These are phyloP conservation scores for Trapa bicornis DNA, from an alignment of 345 rosid species.

Conservation along the genomic window DNA sequence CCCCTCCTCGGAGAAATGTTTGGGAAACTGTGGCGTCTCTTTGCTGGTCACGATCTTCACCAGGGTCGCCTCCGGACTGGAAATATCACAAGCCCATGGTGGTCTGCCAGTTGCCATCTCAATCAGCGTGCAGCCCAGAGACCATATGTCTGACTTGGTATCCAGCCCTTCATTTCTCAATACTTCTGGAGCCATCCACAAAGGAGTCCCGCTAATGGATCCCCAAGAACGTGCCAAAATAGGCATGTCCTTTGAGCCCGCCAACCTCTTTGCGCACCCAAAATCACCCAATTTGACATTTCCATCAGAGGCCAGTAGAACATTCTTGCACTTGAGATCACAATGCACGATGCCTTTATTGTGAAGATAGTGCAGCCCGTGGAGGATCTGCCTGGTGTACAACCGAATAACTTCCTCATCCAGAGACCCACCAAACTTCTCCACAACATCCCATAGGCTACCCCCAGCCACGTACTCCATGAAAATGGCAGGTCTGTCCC, in stretches of 20 bases:
- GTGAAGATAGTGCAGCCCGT: slow-evolving; percentile 23
- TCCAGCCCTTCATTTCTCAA: slow-evolving; percentile 18
- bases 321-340: slow-evolving; percentile 29
- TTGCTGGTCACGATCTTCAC: slow-evolving; percentile 22
- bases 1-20: slow-evolving; percentile 14
- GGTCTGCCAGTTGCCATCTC: slow-evolving; percentile 34
- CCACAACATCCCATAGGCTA: slow-evolving; percentile 17
- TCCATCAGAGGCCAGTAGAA: slow-evolving; percentile 19
- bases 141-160: slow-evolving; percentile 30
- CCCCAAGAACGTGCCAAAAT: not conserved
- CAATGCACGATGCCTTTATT: slow-evolving; percentile 24
- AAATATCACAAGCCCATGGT: slow-evolving; percentile 18
- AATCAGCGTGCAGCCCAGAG: slow-evolving; percentile 25
- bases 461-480: slow-evolving; percentile 33
- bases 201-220: slow-evolving; percentile 22
- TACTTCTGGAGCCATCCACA: slow-evolving; percentile 38
- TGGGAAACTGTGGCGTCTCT: slow-evolving; percentile 18
- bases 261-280: slow-evolving; percentile 22
- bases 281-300: slow-evolving; percentile 29
- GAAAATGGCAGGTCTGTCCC: slow-evolving; percentile 12
- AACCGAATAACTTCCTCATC: slow-evolving; percentile 18
- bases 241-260: not conserved
- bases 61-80: slow-evolving; percentile 15
- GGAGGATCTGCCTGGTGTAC: slow-evolving; percentile 18
- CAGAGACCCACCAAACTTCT: slow-evolving; percentile 24